Percentiles rank a stretch among this genome's conserved stretches.
These are phyloP conservation scores for Colletotrichum agaves DNA, from an alignment of 2,329 filamentous ascomycete genomes.

Conservation along the genomic window DNA sequence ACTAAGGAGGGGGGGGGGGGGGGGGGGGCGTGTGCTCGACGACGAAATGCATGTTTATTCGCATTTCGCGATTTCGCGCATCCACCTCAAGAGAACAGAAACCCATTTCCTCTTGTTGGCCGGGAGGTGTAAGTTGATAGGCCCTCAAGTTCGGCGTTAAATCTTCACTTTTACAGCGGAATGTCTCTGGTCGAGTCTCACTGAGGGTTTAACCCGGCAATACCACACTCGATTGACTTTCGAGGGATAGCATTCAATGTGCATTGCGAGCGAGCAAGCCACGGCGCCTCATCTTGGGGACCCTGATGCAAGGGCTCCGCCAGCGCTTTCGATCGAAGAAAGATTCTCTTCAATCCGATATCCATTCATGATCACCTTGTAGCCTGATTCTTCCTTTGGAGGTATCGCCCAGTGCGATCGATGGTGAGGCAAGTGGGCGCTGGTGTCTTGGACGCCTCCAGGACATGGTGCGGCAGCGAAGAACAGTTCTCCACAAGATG, in stretches of 20 bases:
- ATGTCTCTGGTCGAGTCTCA: neutral
- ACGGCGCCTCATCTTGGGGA: neutral
- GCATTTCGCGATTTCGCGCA: constrained; percentile 13
- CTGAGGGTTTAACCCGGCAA: neutral
- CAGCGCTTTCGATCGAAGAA: neutral
- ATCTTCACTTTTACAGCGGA: constrained; percentile 2
- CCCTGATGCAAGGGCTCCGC: neutral
- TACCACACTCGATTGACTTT: neutral
- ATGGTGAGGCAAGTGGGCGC: constrained; percentile 22
- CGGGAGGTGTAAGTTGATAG: neutral
- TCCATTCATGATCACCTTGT: constrained; percentile 8
- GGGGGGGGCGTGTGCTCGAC: neutral
- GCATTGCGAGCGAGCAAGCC: neutral
- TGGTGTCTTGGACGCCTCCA: constrained; percentile 2
- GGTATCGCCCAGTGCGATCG: constrained; percentile 1
- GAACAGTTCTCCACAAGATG: constrained; percentile 3
- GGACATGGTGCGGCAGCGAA: constrained; percentile 25
- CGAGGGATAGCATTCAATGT: constrained; percentile 5
- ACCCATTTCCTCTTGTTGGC: too few relatives aligned
- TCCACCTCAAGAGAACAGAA: neutral
- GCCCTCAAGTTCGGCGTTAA: neutral
- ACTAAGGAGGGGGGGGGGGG: too few relatives aligned
- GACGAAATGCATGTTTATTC: neutral
- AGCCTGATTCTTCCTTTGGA: constrained; percentile 7
- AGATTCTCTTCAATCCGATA: neutral